Percentiles rank a stretch among this genome's conserved stretches.
Conservation (phyloP, 1,284 basidiomycete genomes). For the Cerrena zonata region DNA sequence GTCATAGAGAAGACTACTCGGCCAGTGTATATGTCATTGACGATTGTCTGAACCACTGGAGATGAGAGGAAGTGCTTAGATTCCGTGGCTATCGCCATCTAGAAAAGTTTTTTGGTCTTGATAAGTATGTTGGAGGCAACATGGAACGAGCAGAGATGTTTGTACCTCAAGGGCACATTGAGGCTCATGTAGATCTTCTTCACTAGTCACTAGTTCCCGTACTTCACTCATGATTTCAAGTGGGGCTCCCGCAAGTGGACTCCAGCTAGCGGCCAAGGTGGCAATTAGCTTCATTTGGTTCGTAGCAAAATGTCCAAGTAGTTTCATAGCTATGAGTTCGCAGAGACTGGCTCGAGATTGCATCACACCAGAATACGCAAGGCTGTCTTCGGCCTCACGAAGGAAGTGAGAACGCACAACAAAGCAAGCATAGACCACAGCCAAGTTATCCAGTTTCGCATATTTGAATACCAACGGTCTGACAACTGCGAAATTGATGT, state of each 20-base stretch:
- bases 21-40: constrained; percentile 78
- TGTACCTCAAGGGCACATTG: constrained; percentile 77
- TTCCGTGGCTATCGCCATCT: constrained; percentile 82
- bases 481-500: constrained; percentile 79
- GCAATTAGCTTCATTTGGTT: constrained; percentile 68
- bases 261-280: constrained; percentile 74
- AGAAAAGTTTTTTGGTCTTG: constrained; percentile 4
- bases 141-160: too few species aligned
- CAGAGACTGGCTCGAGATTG: constrained; percentile 69
- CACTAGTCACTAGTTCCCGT: constrained; percentile 45
- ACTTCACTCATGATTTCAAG: constrained; percentile 61
- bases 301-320: constrained; percentile 70
- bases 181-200: constrained; percentile 50
- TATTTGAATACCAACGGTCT: constrained; percentile 78
- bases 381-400: constrained; percentile 49
- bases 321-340: constrained; percentile 80
- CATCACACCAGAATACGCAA: constrained; percentile 73
- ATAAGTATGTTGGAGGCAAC: neutral
- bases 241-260: constrained; percentile 75
- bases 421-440: constrained; percentile 69
- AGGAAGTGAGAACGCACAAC: constrained; percentile 57
- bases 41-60: constrained; percentile 74
- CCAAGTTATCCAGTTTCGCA: constrained; percentile 67
- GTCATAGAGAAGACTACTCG: constrained; percentile 62
- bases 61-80: constrained; percentile 76